These are phyloP conservation scores for Blumeria graminis DNA, from an alignment of 2,329 filamentous ascomycete genomes.

Conservation along the genomic window DNA sequence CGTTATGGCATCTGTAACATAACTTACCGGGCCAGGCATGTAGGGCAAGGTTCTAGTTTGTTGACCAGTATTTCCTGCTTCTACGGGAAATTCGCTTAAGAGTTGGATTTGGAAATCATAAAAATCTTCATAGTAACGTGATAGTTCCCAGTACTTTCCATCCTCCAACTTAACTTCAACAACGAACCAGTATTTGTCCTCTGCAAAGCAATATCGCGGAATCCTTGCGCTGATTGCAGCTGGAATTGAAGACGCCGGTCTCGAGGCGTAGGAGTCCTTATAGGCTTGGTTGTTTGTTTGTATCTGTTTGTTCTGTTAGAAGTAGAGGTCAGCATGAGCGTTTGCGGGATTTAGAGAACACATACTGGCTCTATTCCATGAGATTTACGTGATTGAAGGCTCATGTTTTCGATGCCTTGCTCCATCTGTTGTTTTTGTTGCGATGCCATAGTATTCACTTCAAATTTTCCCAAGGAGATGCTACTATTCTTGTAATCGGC, in stretches of 20 bases:
- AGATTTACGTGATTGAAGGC: slow-evolving; percentile 33
- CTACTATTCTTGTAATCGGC: slow-evolving; percentile 98
- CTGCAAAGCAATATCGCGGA: slow-evolving; percentile 80
- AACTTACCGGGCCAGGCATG: slow-evolving; percentile 94
- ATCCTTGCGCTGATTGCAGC: slow-evolving; percentile 68
- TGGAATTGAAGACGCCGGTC: slow-evolving; percentile 30
- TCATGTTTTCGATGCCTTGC: slow-evolving; percentile 56
- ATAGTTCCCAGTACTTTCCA: slow-evolving; percentile 76
- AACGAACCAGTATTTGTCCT: slow-evolving; percentile 98
- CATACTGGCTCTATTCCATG: slow-evolving; percentile 26
- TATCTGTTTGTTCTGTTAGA: slow-evolving; percentile 4
- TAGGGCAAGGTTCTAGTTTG: slow-evolving; percentile 72
- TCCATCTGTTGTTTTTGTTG: slow-evolving; percentile 37
- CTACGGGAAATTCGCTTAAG: slow-evolving; percentile 72
- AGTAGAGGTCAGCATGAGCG: too few relatives aligned
- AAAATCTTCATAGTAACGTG: slow-evolving; percentile 92
- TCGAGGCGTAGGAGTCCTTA: slow-evolving; percentile 17
- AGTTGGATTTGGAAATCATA: slow-evolving; percentile 97
- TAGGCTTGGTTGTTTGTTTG: slow-evolving; percentile 9
- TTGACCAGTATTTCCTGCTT: slow-evolving; percentile 65
- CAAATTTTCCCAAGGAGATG: slow-evolving; percentile 83
- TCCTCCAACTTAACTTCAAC: slow-evolving; percentile 83
- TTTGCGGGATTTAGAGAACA: neutral
- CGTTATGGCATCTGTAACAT: slow-evolving; percentile 93
- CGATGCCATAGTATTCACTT: slow-evolving; percentile 23